Evolutionary conservation across 2,329 filamentous ascomycete species (phyloP), one percentile per base, ranked within the genome.

Genomic region (Bipolaris cookei): DNA sequence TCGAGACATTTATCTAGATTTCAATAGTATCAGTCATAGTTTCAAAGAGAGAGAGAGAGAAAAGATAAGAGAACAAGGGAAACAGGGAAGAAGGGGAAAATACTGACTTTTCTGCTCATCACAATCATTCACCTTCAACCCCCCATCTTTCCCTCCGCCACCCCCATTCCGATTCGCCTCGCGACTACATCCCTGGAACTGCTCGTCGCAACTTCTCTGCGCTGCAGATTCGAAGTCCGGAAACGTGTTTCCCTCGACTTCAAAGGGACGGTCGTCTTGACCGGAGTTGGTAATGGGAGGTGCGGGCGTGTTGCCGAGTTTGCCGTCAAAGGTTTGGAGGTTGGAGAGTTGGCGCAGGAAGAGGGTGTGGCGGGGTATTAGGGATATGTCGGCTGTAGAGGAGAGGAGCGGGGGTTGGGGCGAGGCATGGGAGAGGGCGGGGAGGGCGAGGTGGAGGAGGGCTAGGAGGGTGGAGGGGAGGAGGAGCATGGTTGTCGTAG

Each of bases 161-260:
- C 54, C 46, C 3, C 49, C 45, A 5, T 34, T 35, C 14, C n/a
- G 34, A 62, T 87, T 77, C 39, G 73, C 73, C 47, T 47, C 43
- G 30, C 61, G 11, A 30, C 81, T 77, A 70, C 87, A 90, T 6
- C 72, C 74, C 68, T 87, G 86, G 73, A 86, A 83, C 78, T 89
- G 85, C 45, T 86, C 82, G 59, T 86, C 82, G 67, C 87, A 90
- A 23, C 85, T 83, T 44, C 87, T 80, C 75, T 87, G 82, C 35
- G 81, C 78, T 16, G 87, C 88, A 1, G 80, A 80, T 5, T 73
- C 75, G 64, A 84, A 78, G 67, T 83, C 82, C 20, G 82, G 80
- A 70, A 90, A 89, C 6, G 68, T 73, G 21, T 68, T 58, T 3
- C 70, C 71, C 1, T 68, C 70, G 3, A 76, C 74, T 3, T 44